A percentile compares a stretch with the other conserved stretches of the same genome.
Evolutionary conservation across 2,329 filamentous ascomycete genomes (phyloP).

Genomic region (Monosporascus sp.): DNA sequence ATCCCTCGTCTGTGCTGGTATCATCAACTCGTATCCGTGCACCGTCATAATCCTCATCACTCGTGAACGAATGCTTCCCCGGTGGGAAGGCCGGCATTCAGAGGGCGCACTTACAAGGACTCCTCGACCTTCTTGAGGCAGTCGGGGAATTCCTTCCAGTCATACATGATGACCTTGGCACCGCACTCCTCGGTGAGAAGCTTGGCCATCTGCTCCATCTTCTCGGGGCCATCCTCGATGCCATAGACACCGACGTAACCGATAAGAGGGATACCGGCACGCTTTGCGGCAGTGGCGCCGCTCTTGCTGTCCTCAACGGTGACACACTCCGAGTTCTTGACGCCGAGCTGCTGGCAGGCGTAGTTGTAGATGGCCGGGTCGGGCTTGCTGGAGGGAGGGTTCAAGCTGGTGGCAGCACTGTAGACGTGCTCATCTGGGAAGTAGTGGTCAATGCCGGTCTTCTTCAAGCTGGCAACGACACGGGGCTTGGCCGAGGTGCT

Average conservation of each 20-base stretch:
- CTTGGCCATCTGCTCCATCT: constrained; percentile 52
- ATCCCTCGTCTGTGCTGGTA: no score
- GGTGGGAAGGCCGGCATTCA: neutral
- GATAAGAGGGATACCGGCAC: constrained; percentile 64
- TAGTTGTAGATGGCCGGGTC: constrained; percentile 70
- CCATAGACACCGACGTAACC: constrained; percentile 61
- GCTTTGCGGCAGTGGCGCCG: constrained; percentile 62
- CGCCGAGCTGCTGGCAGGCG: constrained; percentile 60
- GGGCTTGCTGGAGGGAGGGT: constrained; percentile 66
- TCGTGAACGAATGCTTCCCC: no score
- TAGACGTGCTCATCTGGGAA: constrained; percentile 63
- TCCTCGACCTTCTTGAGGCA: constrained; percentile 30
- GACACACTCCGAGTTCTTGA: constrained; percentile 58
- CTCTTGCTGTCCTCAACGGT: constrained; percentile 71
- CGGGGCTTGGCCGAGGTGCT: constrained; percentile 64
- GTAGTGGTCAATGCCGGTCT: constrained; percentile 63
- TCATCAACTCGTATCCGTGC: no score
- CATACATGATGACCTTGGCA: constrained; percentile 44
- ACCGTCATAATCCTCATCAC: no score
- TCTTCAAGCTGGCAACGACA: constrained; percentile 62
- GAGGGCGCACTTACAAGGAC: constrained; percentile 19
- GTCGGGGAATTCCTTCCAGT: constrained; percentile 37
- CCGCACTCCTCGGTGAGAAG: constrained; percentile 43
- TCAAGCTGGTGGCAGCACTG: constrained; percentile 63
- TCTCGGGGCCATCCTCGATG: constrained; percentile 36